These are phyloP conservation scores for Hanseniaspora taiwanica DNA, from an alignment of 805 yeast species.

Conservation along the genomic window DNA sequence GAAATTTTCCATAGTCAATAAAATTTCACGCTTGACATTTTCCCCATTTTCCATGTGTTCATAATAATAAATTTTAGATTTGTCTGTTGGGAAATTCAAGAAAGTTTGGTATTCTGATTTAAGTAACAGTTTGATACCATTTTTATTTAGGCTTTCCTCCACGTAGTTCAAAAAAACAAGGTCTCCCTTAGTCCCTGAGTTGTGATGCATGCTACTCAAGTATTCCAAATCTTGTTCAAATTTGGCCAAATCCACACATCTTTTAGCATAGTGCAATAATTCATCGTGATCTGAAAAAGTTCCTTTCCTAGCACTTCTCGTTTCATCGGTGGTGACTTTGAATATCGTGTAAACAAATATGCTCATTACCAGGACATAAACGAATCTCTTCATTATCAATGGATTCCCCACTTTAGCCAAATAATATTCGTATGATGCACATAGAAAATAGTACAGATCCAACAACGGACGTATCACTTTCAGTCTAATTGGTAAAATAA, in stretches of 20 bases:
- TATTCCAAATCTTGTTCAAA: slow-evolving; percentile 60
- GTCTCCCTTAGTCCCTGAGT: slow-evolving; percentile 84
- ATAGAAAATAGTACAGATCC: slow-evolving; percentile 20
- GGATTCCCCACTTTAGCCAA: slow-evolving; percentile 74
- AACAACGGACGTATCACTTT: slow-evolving; percentile 36
- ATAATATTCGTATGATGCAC: slow-evolving; percentile 38
- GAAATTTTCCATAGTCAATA: slow-evolving; percentile 32
- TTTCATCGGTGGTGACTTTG: slow-evolving; percentile 35
- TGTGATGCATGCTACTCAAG: slow-evolving; percentile 68
- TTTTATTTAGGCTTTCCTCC: slow-evolving; percentile 40
- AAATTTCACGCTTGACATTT: slow-evolving; percentile 16
- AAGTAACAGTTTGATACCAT: slow-evolving; percentile 36
- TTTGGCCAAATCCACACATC: slow-evolving; percentile 39
- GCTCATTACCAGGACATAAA: slow-evolving; percentile 59
- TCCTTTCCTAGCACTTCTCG: slow-evolving; percentile 31
- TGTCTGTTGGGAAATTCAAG: slow-evolving; percentile 48
- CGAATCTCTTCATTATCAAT: slow-evolving; percentile 59
- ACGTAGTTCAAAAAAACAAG: slow-evolving; percentile 56
- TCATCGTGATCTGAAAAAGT: slow-evolving; percentile 49
- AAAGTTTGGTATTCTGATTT: slow-evolving; percentile 37
- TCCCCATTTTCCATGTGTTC: slow-evolving; percentile 6
- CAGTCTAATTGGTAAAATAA: slow-evolving; percentile 28
- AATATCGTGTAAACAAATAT: slow-evolving; percentile 43
- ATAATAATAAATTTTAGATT: slow-evolving; percentile 14
- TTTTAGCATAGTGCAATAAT: slow-evolving; percentile 35